Evolutionary conservation across 2,329 filamentous ascomycete species (phyloP).

Genomic region (Fusarium bulbicola): DNA sequence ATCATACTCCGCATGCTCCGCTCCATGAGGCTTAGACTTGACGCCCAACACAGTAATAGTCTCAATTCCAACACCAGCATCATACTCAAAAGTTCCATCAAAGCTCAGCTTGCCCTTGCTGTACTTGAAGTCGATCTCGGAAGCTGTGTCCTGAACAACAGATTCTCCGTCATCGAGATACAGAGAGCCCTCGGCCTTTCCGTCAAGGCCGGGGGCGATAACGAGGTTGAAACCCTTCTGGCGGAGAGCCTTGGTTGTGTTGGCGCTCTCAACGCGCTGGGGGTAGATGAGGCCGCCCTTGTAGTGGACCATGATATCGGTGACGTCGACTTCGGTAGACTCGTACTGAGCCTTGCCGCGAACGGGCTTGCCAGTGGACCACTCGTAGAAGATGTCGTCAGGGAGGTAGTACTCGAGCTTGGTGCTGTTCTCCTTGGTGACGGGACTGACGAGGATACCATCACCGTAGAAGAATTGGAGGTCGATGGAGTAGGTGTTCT

Average conservation of each 20-base stretch:
- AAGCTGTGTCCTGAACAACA: constrained; percentile 64
- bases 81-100: constrained; percentile 64
- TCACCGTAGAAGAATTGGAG: constrained; percentile 60
- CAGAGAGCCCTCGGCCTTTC: constrained; percentile 69
- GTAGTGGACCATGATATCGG: constrained; percentile 71
- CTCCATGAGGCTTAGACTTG: constrained; percentile 12
- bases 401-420: constrained; percentile 58
- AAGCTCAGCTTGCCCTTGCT: constrained; percentile 59
- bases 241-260: constrained; percentile 70
- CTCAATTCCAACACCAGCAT: constrained; percentile 53
- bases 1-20: constrained; percentile 33
- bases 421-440: constrained; percentile 54
- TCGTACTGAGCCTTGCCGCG: constrained; percentile 45
- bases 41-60: constrained; percentile 60
- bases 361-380: constrained; percentile 57
- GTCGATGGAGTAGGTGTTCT: constrained; percentile 54
- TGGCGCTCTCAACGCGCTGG: constrained; percentile 61
- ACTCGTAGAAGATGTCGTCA: constrained; percentile 60
- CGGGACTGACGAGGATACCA: constrained; percentile 56
- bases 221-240: constrained; percentile 74
- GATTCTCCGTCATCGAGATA: constrained; percentile 81
- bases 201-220: constrained; percentile 69
- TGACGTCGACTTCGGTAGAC: constrained; percentile 49
- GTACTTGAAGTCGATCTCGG: constrained; percentile 69
- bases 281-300: constrained; percentile 71